Evolutionary conservation across 306 rosid species (phyloP).

Genomic region (Fagus crenata): DNA sequence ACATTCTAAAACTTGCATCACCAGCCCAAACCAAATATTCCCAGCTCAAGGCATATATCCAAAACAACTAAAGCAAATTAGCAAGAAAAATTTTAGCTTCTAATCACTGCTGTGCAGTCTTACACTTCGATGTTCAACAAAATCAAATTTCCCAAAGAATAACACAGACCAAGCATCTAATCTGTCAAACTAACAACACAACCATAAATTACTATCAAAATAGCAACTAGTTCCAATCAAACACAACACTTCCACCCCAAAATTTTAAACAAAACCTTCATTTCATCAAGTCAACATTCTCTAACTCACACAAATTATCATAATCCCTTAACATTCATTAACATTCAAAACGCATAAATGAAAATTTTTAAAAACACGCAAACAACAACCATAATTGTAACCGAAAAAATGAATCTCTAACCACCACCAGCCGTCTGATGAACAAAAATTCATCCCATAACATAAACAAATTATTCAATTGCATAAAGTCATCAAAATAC

Average conservation of each 20-base stretch:
- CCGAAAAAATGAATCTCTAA: no score
- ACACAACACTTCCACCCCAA: not conserved
- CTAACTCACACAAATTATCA: no score
- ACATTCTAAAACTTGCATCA: not conserved
- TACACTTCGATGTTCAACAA: not conserved
- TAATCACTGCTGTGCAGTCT: not conserved
- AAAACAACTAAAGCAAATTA: not conserved
- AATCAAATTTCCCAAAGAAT: not conserved
- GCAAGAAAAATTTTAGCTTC: not conserved
- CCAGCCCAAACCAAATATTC: not conserved
- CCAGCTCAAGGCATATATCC: not conserved
- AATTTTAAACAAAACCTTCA: not conserved
- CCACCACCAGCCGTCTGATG: no score
- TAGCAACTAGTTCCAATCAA: not conserved
- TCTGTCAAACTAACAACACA: not conserved
- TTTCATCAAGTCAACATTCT: no score
- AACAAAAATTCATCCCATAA: no score
- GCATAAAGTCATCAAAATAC: not conserved
- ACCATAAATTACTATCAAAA: not conserved
- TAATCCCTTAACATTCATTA: no score
- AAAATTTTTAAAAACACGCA: no score
- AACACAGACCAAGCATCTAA: not conserved
- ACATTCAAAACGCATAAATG: no score
- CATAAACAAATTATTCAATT: not conserved
- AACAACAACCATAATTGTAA: no score